Evolutionary conservation across 306 rosid genomes (phyloP).

Genomic region (Nissolia schottii): DNA sequence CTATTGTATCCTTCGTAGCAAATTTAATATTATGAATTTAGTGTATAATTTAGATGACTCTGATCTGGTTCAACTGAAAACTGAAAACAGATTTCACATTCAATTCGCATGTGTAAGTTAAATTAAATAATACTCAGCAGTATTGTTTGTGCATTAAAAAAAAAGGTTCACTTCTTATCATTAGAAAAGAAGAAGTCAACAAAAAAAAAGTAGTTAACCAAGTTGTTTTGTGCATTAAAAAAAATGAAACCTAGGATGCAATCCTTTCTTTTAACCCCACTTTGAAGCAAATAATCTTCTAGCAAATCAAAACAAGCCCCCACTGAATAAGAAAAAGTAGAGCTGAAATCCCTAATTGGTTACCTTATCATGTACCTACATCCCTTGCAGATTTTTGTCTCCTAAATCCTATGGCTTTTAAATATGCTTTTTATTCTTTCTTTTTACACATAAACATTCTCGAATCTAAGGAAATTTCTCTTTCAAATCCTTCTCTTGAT

Average conservation of each 20-base stretch:
- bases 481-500: background rate
- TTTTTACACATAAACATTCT: background rate
- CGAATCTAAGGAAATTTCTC: background rate
- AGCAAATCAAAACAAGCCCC: too few relatives aligned
- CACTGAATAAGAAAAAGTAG: background rate
- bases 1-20: background rate
- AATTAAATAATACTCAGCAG: too few relatives aligned
- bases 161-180: background rate
- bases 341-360: background rate
- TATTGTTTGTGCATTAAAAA: too few relatives aligned
- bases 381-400: background rate
- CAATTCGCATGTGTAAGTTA: background rate
- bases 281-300: background rate
- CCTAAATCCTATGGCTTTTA: background rate
- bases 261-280: background rate
- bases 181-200: background rate
- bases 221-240: background rate
- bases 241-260: conserved; percentile 2
- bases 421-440: background rate
- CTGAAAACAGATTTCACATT: background rate
- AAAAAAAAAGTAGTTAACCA: background rate
- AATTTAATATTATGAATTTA: background rate
- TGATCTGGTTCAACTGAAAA: background rate
- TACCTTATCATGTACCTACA: background rate
- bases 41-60: background rate